Conservation (phyloP, 2,329 filamentous ascomycete species). For the Aureobasidium melanogenum region DNA sequence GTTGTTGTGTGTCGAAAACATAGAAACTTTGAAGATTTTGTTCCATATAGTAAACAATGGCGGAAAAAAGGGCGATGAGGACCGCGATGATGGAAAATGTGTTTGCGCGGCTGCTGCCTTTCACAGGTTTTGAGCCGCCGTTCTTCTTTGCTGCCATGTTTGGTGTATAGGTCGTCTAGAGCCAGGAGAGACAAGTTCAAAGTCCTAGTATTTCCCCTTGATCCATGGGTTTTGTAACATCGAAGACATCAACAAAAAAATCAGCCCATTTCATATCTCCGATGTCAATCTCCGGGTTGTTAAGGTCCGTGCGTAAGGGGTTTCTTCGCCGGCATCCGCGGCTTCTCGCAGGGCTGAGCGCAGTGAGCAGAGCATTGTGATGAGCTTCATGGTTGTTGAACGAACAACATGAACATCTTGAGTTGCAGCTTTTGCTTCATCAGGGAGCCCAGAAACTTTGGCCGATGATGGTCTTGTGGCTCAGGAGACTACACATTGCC, state of each 20-base stretch:
- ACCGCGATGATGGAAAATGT: conserved; percentile 37
- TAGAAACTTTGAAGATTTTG: conserved; percentile 51
- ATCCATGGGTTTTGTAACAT: background rate
- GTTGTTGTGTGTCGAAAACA: conserved; percentile 61
- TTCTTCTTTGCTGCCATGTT: background rate
- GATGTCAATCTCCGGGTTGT: background rate
- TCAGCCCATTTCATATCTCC: conserved; percentile 10
- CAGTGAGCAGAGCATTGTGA: background rate
- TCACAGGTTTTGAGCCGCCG: background rate
- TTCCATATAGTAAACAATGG: conserved; percentile 49
- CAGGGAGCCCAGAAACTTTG: background rate
- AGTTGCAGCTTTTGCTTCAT: background rate
- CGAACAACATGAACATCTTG: too few relatives aligned
- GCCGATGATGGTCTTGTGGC: background rate
- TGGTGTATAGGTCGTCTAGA: background rate
- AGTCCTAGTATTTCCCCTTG: background rate
- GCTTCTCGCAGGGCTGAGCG: background rate
- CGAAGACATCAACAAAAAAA: conserved; percentile 9
- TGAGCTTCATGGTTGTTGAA: too few relatives aligned
- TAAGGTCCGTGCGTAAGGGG: background rate
- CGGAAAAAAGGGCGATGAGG: conserved; percentile 46
- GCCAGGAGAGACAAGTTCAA: background rate
- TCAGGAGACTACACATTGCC: background rate
- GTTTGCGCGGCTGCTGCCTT: background rate
- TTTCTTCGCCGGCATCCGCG: background rate